These are phyloP conservation scores for Diaporthe citrichinensis DNA, from an alignment of 2,329 filamentous ascomycete genomes.

Conservation along the genomic window DNA sequence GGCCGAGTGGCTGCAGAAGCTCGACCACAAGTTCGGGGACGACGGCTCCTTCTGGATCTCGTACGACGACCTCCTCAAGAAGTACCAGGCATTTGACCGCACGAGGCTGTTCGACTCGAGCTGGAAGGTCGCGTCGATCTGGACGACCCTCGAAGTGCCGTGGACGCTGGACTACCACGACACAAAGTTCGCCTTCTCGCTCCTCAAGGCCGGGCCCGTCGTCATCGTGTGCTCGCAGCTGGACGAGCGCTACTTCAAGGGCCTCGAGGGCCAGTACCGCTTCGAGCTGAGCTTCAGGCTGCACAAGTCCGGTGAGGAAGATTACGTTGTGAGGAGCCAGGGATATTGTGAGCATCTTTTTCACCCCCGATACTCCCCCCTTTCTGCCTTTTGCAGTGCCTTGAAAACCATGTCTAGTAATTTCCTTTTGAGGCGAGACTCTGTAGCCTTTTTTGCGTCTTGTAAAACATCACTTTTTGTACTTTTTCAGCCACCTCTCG, in stretches of 20 bases:
- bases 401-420: not conserved
- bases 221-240: conserved; percentile 74
- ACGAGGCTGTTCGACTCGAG: conserved; percentile 73
- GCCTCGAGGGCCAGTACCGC: conserved; percentile 70
- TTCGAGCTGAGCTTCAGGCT: conserved; percentile 59
- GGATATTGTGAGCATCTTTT: conserved; percentile 56
- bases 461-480: not conserved
- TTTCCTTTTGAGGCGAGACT: not conserved
- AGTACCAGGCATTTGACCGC: conserved; percentile 73
- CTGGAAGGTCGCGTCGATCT: conserved; percentile 71
- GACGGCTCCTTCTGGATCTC: conserved; percentile 76
- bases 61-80: conserved; percentile 73
- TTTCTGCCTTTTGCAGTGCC: not conserved
- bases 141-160: conserved; percentile 73
- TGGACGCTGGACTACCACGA: conserved; percentile 75
- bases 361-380: not conserved
- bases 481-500: too few species aligned
- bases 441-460: too few species aligned
- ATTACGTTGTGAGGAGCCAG: conserved; percentile 72
- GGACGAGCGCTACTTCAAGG: conserved; percentile 73
- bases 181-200: conserved; percentile 70
- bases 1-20: conserved; percentile 68
- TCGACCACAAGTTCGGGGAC: conserved; percentile 71
- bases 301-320: conserved; percentile 63
- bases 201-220: conserved; percentile 69